phyloP scores from a whole-genome alignment of 2,329 filamentous ascomycete genomes.

The Colletotrichum sp. region DNA sequence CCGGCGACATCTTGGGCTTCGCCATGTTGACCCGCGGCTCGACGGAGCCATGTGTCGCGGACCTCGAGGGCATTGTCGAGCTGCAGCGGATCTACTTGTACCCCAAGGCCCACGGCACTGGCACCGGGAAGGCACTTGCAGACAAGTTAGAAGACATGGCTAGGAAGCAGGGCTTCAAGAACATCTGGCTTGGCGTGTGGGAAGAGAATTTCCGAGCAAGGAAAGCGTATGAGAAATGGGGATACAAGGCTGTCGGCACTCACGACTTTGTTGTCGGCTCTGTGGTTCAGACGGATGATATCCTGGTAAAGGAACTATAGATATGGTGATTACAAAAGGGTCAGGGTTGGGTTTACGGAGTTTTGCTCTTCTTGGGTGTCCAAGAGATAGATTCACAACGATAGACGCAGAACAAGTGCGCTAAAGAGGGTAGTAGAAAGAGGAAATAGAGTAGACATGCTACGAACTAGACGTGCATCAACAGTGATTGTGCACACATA shows the following conservation, averaged over 20 bases:
- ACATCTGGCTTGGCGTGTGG: slow-evolving; percentile 54
- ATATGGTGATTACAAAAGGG: neutral
- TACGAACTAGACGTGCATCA: neutral
- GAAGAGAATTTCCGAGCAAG: slow-evolving; percentile 46
- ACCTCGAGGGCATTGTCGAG: slow-evolving; percentile 36
- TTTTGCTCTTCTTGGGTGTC: neutral
- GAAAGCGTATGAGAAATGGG: slow-evolving; percentile 43
- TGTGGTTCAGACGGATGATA: slow-evolving; percentile 45
- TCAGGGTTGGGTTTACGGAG: neutral
- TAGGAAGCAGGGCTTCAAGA: slow-evolving; percentile 36
- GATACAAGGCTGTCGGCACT: slow-evolving; percentile 41
- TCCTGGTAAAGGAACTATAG: slow-evolving; percentile 40
- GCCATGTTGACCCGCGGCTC: slow-evolving; percentile 40
- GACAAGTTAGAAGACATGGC: slow-evolving; percentile 35
- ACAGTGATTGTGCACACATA: neutral
- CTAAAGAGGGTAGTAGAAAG: neutral
- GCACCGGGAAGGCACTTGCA: slow-evolving; percentile 40
- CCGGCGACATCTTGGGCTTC: slow-evolving; percentile 41
- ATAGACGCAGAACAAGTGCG: neutral
- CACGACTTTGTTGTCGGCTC: slow-evolving; percentile 47
- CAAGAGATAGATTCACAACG: neutral
- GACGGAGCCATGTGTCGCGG: slow-evolving; percentile 40
- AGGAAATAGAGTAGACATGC: neutral
- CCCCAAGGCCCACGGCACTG: slow-evolving; percentile 36
- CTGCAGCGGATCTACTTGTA: slow-evolving; percentile 49